Evolutionary conservation across 2,329 filamentous ascomycete genomes (phyloP).

Genomic region (Curvularia spicifera): DNA sequence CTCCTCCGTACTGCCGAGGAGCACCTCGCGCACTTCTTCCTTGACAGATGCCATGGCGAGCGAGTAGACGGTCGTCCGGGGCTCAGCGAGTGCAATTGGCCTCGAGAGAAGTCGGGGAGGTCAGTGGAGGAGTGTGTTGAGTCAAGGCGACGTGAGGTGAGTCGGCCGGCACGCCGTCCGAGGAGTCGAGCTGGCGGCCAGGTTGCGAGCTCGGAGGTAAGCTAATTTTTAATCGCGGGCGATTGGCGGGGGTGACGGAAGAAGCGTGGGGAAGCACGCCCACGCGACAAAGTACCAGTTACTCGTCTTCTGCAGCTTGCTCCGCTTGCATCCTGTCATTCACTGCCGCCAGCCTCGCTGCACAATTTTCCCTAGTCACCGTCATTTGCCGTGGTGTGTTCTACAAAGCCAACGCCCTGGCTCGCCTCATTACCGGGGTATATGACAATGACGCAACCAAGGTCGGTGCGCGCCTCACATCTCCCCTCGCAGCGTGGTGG

Average conservation of each 20-base stretch:
- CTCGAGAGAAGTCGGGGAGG: slow-evolving; percentile 18
- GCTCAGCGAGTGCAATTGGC: slow-evolving; percentile 38
- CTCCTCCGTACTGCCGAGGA: slow-evolving; percentile 68
- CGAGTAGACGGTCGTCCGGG: slow-evolving; percentile 8
- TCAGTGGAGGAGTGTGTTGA: slow-evolving; percentile 22
- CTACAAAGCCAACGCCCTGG: not conserved
- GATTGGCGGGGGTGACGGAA: slow-evolving; percentile 33
- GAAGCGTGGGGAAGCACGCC: slow-evolving; percentile 43
- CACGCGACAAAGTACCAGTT: slow-evolving; percentile 8
- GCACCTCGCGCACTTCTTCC: slow-evolving; percentile 66
- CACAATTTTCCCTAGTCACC: not conserved
- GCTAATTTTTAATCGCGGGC: slow-evolving; percentile 31
- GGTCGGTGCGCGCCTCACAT: slow-evolving; percentile 20
- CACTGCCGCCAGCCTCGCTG: not conserved
- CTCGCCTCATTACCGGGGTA: slow-evolving; percentile 20
- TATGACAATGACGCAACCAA: slow-evolving; percentile 3
- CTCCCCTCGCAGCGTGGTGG: not conserved
- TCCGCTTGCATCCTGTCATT: not conserved
- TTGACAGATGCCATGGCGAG: slow-evolving; percentile 64
- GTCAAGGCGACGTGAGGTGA: slow-evolving; percentile 27
- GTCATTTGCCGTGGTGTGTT: not conserved
- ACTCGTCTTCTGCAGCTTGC: not conserved
- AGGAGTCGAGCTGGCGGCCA: slow-evolving; percentile 25
- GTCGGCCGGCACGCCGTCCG: slow-evolving; percentile 32
- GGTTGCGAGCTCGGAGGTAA: slow-evolving; percentile 39